Base-by-base conservation (phyloP, 2,329 filamentous ascomycete genomes). In the Nectriaceae sp. region DNA sequence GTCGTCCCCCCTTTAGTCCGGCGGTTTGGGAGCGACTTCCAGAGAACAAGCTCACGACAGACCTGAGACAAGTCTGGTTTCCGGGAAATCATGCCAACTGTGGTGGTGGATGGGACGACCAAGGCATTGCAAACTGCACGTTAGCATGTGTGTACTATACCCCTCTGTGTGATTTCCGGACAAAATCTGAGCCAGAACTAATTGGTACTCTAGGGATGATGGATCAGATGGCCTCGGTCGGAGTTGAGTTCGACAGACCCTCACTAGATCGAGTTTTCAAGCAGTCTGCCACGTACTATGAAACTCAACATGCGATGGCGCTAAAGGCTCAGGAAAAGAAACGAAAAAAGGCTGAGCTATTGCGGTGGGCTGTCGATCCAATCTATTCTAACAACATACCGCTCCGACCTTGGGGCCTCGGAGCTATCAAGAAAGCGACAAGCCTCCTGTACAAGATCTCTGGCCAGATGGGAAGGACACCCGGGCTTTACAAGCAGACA, bases 71-170 rank as follows among this genome's bases (percentile, higher is more conserved):
- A 52, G 75, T 78, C 11, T 86, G 83, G 83, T 90, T 91, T 59
- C 83, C 87, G 0, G 87, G 87, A 5, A 82, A 79, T 42, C 88
- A 91, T 62, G 82, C 76, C 11, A 87, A 89, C 57, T 82, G 88
- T 40, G 87, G 87, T 4, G 87, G 87, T 24, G 86, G 87, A 2
- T 87, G 80, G 80, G 63, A 68, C 4, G 77, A 80, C 40, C 72
- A 78, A 50, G 75, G 74, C 38, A 67, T 73, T 18, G 64, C 72
- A 3, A 70, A 74, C 44, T 63, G 66, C 15, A 67, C 66, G 19
- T 62, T 74, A 40, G 64, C 68, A 16, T 74, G 71, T 73, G 56
- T 56, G 71, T 59, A n/a, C 13, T 36, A 10, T 3, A 2, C 16
- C n/a, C 11, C 3, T 4, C 3, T 24, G 16, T 21, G 15, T 6